Evolutionary conservation across 352 stramenopile genomes (phyloP).

Genomic region (Peronospora belbahrii): DNA sequence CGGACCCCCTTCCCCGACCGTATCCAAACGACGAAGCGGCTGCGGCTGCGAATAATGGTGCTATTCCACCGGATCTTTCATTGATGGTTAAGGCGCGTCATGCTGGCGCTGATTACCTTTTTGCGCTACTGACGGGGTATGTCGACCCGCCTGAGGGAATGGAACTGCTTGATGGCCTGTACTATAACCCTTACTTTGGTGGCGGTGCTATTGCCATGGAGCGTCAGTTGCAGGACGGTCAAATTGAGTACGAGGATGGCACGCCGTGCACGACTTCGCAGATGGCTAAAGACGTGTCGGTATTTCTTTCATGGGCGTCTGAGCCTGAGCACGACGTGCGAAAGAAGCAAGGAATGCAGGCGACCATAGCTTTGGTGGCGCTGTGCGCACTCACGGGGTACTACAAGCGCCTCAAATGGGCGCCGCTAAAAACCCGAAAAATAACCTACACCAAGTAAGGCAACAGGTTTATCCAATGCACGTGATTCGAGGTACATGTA

Average conservation of each 20-base stretch:
- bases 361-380: slow-evolving; percentile 87
- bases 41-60: slow-evolving; percentile 94
- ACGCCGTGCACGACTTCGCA: slow-evolving; percentile 95
- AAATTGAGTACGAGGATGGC: slow-evolving; percentile 97
- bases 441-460: slow-evolving; percentile 96
- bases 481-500: slow-evolving; percentile 8
- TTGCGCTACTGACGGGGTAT: slow-evolving; percentile 96
- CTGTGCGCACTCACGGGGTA: slow-evolving; percentile 92
- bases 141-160: slow-evolving; percentile 90
- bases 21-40: slow-evolving; percentile 98
- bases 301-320: slow-evolving; percentile 95
- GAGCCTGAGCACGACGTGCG: slow-evolving; percentile 97
- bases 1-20: slow-evolving; percentile 91
- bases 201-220: slow-evolving; percentile 98
- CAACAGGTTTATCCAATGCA: slow-evolving; percentile 5
- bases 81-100: slow-evolving; percentile 97
- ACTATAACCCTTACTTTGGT: slow-evolving; percentile 99
- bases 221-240: slow-evolving; percentile 93
- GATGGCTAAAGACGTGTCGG: slow-evolving; percentile 96
- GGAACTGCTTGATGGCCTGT: slow-evolving; percentile 79
- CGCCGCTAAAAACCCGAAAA: slow-evolving; percentile 96
- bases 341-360: slow-evolving; percentile 97
- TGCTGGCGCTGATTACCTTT: slow-evolving; percentile 95
- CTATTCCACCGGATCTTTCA: slow-evolving; percentile 95
- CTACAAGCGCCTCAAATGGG: slow-evolving; percentile 98